A percentile compares a stretch with the other conserved stretches of the same genome.
Conservation (phyloP, 768 basidiomycete genomes). For the Russula sp. region DNA sequence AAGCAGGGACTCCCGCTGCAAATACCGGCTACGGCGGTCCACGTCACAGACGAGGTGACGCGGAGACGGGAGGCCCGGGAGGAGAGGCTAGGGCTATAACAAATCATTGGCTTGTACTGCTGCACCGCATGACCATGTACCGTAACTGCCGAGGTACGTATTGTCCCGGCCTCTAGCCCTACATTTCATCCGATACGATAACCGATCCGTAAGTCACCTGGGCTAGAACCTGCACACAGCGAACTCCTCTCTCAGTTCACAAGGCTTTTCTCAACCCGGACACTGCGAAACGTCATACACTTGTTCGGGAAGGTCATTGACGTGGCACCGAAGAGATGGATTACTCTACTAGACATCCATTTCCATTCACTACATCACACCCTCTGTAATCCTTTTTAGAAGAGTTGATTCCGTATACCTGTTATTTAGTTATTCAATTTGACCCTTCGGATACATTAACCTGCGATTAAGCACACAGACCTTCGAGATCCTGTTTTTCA, state of each 20-base stretch:
- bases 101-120: not conserved
- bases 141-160: not conserved
- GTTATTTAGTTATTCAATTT: not conserved
- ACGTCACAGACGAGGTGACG: conserved; percentile 32
- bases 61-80: conserved; percentile 33
- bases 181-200: not conserved
- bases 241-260: not conserved
- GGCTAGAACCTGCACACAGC: not conserved
- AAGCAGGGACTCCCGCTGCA: conserved; percentile 8
- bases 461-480: conserved; percentile 30
- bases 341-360: not conserved
- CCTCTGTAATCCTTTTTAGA: not conserved
- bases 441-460: not conserved
- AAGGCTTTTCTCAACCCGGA: not conserved
- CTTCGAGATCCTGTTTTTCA: conserved; percentile 64
- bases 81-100: conserved; percentile 30
- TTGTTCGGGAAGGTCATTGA: not conserved
- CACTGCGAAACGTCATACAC: not conserved
- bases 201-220: not conserved
- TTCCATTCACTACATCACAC: not conserved
- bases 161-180: not conserved
- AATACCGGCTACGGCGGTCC: conserved; percentile 2
- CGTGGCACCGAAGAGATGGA: not conserved
- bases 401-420: conserved; percentile 7
- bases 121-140: not conserved